Conservation (phyloP, 2,329 filamentous ascomycete genomes). For the Fonsecaea pugnacius region DNA sequence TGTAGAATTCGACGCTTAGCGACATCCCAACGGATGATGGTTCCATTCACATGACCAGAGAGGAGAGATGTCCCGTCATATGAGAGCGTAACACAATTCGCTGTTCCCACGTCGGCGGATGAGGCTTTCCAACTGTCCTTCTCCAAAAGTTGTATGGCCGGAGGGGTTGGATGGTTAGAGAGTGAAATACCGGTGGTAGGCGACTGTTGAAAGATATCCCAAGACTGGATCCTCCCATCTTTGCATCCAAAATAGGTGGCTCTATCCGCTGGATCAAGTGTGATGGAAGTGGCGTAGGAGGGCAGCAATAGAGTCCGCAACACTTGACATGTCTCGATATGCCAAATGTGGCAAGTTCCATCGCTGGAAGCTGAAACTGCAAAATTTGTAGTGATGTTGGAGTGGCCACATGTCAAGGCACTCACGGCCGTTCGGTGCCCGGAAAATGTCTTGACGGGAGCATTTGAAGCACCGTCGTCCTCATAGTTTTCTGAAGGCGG, state of each 20-base stretch:
- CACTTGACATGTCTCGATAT: slow-evolving; percentile 77
- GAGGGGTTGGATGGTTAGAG: slow-evolving; percentile 41
- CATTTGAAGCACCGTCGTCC: slow-evolving; percentile 52
- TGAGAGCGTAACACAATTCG: slow-evolving; percentile 71
- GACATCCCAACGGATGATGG: slow-evolving; percentile 79
- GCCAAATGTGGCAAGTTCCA: slow-evolving; percentile 90
- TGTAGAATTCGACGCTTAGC: slow-evolving; percentile 70
- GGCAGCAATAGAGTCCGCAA: slow-evolving; percentile 83
- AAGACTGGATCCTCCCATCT: slow-evolving; percentile 76
- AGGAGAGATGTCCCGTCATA: slow-evolving; percentile 81
- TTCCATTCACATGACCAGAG: slow-evolving; percentile 80
- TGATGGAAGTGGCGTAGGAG: slow-evolving; percentile 70
- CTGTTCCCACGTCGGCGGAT: slow-evolving; percentile 67
- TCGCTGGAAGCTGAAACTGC: slow-evolving; percentile 83
- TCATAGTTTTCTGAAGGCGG: slow-evolving; percentile 52
- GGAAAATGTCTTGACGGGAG: slow-evolving; percentile 76
- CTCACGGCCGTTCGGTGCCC: slow-evolving; percentile 63
- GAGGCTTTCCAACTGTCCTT: slow-evolving; percentile 55
- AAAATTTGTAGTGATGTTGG: slow-evolving; percentile 74
- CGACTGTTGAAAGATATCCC: slow-evolving; percentile 67
- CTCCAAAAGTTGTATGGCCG: slow-evolving; percentile 47
- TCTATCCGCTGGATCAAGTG: slow-evolving; percentile 80
- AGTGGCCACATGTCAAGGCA: slow-evolving; percentile 65
- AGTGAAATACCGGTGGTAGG: slow-evolving; percentile 9
- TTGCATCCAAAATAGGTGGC: slow-evolving; percentile 81